Evolutionary conservation across 2,329 filamentous ascomycete genomes (phyloP).

Genomic region (Alternaria arbusti): DNA sequence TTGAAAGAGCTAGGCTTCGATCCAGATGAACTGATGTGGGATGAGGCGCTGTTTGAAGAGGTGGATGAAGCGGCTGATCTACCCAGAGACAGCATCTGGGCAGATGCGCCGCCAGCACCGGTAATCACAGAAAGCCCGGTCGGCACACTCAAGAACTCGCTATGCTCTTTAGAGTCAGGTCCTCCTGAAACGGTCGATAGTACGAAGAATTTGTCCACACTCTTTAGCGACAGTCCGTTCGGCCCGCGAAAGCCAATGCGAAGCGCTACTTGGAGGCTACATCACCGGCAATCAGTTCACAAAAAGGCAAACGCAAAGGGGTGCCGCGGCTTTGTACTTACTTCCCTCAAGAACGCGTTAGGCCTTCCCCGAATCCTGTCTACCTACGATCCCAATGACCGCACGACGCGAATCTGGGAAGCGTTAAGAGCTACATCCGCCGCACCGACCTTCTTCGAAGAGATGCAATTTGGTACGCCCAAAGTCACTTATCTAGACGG

Average conservation of each 20-base stretch:
- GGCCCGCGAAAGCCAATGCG: conserved; percentile 16
- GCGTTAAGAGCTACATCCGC: conserved; percentile 60
- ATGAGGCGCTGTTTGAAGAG: conserved; percentile 49
- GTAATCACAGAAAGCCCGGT: conserved; percentile 37
- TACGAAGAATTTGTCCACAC: conserved; percentile 4
- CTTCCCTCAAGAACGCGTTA: conserved; percentile 47
- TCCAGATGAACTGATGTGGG: conserved; percentile 50
- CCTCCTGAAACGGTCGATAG: conserved; percentile 5
- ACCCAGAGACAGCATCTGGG: conserved; percentile 45
- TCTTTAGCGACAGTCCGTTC: conserved; percentile 24
- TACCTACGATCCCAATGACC: conserved; percentile 50
- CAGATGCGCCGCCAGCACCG: conserved; percentile 28
- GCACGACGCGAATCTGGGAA: conserved; percentile 55
- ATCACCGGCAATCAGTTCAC: conserved; percentile 43
- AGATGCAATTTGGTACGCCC: conserved; percentile 57
- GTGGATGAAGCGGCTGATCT: conserved; percentile 31
- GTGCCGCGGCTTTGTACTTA: conserved; percentile 49
- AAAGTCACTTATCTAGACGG: conserved; percentile 59
- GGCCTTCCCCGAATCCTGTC: conserved; percentile 46
- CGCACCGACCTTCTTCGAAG: conserved; percentile 59
- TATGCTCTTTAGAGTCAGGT: conserved; percentile 14
- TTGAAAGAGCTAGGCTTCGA: conserved; percentile 41
- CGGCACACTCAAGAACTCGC: conserved; percentile 26
- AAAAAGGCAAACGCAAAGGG: conserved; percentile 40
- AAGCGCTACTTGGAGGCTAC: conserved; percentile 44